Conservation (phyloP, 2,329 filamentous ascomycete genomes). For the Chalaropsis ovoidea region DNA sequence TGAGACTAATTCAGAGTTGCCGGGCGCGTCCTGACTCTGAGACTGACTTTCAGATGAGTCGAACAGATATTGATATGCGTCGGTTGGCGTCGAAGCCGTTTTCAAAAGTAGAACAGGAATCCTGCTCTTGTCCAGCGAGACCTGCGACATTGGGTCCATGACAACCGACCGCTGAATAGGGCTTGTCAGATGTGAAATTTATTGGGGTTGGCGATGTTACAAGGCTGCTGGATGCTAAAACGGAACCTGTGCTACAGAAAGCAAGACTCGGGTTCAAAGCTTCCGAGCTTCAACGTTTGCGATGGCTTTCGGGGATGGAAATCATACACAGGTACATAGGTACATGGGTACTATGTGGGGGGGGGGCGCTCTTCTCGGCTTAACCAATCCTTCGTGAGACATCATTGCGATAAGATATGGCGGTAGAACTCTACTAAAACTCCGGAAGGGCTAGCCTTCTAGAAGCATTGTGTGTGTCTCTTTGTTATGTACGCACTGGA, state of each 20-base stretch:
- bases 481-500: not conserved
- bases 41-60: constrained; percentile 31
- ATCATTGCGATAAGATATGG: constrained; percentile 4
- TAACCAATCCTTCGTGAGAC: not conserved
- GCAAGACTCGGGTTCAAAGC: not conserved
- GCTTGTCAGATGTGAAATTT: not conserved
- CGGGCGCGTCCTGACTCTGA: not conserved
- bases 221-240: not conserved
- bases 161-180: not conserved
- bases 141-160: constrained; percentile 2
- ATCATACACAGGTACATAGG: no score
- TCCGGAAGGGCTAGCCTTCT: not conserved
- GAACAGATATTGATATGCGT: constrained; percentile 64
- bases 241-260: not conserved
- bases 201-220: no score
- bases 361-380: not conserved
- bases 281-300: not conserved
- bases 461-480: not conserved
- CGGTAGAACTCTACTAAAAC: constrained; percentile 5
- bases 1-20: no score
- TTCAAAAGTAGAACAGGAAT: constrained; percentile 63
- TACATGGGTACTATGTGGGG: not conserved
- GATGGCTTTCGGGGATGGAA: not conserved
- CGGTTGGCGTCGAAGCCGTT: constrained; percentile 60
- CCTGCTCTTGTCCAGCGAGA: not conserved